Evolutionary conservation across 2,329 filamentous ascomycete species (phyloP).

Genomic region (Teratosphaeria viscida): DNA sequence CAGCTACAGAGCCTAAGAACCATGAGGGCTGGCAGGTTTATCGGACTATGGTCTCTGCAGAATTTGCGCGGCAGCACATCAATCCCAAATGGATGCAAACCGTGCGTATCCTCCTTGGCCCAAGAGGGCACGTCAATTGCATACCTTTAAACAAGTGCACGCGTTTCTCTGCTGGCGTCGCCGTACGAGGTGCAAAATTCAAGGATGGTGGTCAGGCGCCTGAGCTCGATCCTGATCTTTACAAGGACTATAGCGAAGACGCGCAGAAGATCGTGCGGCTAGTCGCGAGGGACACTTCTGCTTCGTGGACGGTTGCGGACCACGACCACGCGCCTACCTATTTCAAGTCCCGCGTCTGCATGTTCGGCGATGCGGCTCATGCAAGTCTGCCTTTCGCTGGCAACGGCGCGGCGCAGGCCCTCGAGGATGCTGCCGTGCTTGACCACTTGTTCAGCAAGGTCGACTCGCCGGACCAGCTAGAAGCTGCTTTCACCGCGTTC

Average conservation of each 20-base stretch:
- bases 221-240: conserved; percentile 15
- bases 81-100: conserved; percentile 20
- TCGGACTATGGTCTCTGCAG: conserved; percentile 20
- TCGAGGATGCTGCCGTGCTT: conserved; percentile 30
- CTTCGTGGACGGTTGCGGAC: conserved; percentile 23
- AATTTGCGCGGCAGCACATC: conserved; percentile 19
- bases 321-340: conserved; percentile 27
- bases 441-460: conserved; percentile 20
- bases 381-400: conserved; percentile 29
- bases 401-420: conserved; percentile 27
- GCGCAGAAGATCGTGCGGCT: conserved; percentile 19
- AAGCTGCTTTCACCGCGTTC: conserved; percentile 18
- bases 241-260: conserved; percentile 19
- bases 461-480: conserved; percentile 7
- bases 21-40: conserved; percentile 25
- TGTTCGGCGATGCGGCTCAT: conserved; percentile 32
- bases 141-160: conserved; percentile 23
- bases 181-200: conserved; percentile 17
- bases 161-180: conserved; percentile 19
- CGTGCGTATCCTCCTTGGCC: conserved; percentile 24
- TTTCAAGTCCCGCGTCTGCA: conserved; percentile 17
- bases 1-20: conserved; percentile 22
- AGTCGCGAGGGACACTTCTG: conserved; percentile 17
- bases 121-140: conserved; percentile 22
- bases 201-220: conserved; percentile 7